phyloP scores from a whole-genome alignment of 2,329 filamentous ascomycete species.

The Chaetomiaceae sp. region DNA sequence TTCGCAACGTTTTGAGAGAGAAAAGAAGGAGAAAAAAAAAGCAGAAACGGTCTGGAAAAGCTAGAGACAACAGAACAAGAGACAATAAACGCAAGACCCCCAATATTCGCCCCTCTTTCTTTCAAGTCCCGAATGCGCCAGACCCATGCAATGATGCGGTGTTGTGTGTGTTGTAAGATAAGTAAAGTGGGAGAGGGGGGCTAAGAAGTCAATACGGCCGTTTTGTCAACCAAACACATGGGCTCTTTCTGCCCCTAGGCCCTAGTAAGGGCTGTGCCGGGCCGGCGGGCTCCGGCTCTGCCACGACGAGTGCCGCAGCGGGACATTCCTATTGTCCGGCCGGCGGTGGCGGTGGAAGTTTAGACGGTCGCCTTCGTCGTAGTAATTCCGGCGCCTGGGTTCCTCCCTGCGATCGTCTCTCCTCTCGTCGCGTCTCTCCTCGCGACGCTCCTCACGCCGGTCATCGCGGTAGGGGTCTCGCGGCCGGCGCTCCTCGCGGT shows the following conservation, averaged over 20 bases:
- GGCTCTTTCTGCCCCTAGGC: not conserved
- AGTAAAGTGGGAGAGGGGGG: not conserved
- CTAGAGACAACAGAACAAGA: too few species aligned
- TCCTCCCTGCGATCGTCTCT: slow-evolving; percentile 26
- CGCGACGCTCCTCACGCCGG: slow-evolving; percentile 31
- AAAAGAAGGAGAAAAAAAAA: not conserved
- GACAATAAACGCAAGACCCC: too few species aligned
- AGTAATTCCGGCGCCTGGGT: slow-evolving; percentile 29
- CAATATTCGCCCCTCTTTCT: too few species aligned
- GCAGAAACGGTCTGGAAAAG: too few species aligned
- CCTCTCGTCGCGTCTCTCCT: slow-evolving; percentile 24
- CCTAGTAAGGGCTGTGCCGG: slow-evolving; percentile 30
- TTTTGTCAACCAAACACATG: not conserved
- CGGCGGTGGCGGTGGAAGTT: slow-evolving; percentile 31
- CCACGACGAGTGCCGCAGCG: slow-evolving; percentile 27
- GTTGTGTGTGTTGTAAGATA: too few species aligned
- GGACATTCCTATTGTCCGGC: slow-evolving; percentile 25
- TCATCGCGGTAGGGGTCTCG: slow-evolving; percentile 29
- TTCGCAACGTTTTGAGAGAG: not conserved
- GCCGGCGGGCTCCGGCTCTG: slow-evolving; percentile 28
- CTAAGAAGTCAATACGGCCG: not conserved
- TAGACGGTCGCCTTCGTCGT: slow-evolving; percentile 30
- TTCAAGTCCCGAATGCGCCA: not conserved
- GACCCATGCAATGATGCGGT: not conserved
- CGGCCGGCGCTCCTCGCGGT: slow-evolving; percentile 31